A percentile compares a stretch with the other conserved stretches of the same genome.
Conservation (phyloP, 306 rosid species). For the Prunus campanulata region DNA sequence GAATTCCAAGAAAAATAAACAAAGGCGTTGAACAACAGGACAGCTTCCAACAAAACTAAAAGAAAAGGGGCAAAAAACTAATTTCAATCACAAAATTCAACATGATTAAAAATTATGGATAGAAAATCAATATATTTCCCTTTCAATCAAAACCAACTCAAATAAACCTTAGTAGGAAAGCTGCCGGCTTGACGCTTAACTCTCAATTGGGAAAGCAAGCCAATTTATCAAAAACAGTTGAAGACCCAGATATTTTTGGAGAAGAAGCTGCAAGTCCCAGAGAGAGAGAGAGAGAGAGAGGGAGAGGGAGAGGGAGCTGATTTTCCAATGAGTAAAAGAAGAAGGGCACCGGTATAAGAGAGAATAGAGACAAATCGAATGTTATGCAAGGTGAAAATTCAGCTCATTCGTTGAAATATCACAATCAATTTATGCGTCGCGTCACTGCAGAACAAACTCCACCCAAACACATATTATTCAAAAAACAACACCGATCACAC, state of each 20-base stretch:
- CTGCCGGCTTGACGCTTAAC: conserved; percentile 15
- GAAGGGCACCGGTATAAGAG: too few species aligned
- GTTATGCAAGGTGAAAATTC: conserved; percentile 12
- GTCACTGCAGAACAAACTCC: too few species aligned
- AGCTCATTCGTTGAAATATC: conserved; percentile 30
- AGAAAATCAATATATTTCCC: background rate
- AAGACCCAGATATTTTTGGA: too few species aligned
- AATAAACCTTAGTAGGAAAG: background rate
- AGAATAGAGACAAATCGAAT: background rate
- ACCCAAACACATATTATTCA: background rate
- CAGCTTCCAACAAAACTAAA: conserved; percentile 6
- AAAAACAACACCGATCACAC: conserved; percentile 2
- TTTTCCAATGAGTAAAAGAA: background rate
- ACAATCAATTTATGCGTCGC: conserved; percentile 30
- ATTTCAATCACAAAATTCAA: background rate
- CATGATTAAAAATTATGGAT: background rate
- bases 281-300: background rate
- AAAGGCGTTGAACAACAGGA: conserved; percentile 5
- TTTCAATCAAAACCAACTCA: conserved; percentile 8
- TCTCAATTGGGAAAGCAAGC: conserved; percentile 5
- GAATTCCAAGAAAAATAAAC: background rate
- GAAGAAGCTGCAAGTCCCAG: too few species aligned
- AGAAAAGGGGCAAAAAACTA: background rate
- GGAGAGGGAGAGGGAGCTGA: conserved; percentile 1
- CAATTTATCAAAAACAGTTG: background rate